A percentile compares a stretch with the other conserved stretches of the same genome.
Conservation (phyloP, 2,329 filamentous ascomycete genomes). For the Stachybotrys elegans region DNA sequence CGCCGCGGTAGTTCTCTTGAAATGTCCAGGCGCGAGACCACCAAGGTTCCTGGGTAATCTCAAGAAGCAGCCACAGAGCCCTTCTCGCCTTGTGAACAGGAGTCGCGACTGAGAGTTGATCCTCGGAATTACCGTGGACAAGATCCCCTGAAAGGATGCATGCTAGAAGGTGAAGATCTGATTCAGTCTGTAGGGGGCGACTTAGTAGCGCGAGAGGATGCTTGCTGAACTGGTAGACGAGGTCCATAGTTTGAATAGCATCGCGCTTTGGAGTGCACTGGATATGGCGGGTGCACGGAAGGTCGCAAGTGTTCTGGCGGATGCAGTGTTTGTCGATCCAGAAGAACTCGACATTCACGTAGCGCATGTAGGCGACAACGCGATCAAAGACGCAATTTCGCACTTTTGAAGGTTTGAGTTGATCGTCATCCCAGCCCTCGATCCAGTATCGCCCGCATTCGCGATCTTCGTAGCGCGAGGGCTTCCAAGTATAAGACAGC, state of each 20-base stretch:
- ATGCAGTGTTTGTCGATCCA: constrained; percentile 26
- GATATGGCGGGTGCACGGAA: constrained; percentile 8
- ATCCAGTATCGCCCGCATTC: constrained; percentile 10
- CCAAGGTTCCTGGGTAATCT: constrained; percentile 21
- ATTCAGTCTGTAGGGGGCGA: constrained; percentile 8
- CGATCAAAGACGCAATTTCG: constrained; percentile 19
- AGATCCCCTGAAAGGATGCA: constrained; percentile 13
- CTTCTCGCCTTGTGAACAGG: constrained; percentile 6
- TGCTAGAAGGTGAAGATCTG: constrained; percentile 12
- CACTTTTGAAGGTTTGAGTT: constrained; percentile 11
- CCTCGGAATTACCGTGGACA: constrained; percentile 8
- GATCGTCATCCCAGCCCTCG: constrained; percentile 7
- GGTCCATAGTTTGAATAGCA: constrained; percentile 25
- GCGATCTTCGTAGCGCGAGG: constrained; percentile 11
- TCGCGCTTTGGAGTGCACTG: constrained; percentile 18
- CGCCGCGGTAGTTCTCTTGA: constrained; percentile 26
- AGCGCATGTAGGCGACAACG: constrained; percentile 17
- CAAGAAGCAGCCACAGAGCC: constrained; percentile 14
- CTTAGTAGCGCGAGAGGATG: constrained; percentile 24
- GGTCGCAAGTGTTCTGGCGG: constrained; percentile 15
- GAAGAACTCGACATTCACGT: constrained; percentile 11
- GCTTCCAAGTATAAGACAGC: constrained; percentile 17
- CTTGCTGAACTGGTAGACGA: constrained; percentile 22
- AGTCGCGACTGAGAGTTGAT: constrained; percentile 4
- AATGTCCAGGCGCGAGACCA: constrained; percentile 27